phyloP scores from a whole-genome alignment of 2,329 filamentous ascomycete genomes.

The Raffaelea ambrosiae region DNA sequence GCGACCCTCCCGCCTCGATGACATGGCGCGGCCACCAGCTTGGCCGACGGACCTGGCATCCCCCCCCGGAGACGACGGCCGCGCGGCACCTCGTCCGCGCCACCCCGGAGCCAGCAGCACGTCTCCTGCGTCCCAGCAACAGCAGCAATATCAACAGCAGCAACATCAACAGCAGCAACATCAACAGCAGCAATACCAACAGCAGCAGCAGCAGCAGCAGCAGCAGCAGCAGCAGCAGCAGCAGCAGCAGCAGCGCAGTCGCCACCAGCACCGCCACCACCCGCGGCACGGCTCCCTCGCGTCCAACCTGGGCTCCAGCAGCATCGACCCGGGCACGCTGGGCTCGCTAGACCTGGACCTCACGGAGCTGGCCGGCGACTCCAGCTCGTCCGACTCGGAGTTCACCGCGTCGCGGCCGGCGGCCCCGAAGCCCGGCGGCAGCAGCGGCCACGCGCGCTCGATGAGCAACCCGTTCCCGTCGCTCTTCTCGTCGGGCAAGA shows the following conservation, averaged over 20 bases:
- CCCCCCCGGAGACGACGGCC: neutral
- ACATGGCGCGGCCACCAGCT: constrained; percentile 7
- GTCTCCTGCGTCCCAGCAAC: neutral
- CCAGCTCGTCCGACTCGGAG: constrained; percentile 33
- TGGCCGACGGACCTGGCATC: constrained; percentile 1
- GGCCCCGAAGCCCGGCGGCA: constrained; percentile 12
- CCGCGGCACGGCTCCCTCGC: constrained; percentile 1
- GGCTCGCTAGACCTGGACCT: constrained; percentile 15
- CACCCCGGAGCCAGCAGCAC: neutral
- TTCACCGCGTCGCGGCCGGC: constrained; percentile 19
- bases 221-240: no score
- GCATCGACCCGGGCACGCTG: constrained; percentile 1
- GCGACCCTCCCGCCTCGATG: neutral
- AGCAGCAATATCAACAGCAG: no score
- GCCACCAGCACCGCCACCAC: neutral
- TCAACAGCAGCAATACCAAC: no score
- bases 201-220: no score
- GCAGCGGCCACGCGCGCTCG: constrained; percentile 48
- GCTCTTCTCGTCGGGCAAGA: constrained; percentile 55
- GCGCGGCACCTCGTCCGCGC: neutral
- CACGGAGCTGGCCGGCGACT: constrained; percentile 15
- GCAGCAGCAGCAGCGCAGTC: no score
- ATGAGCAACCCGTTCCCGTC: constrained; percentile 75
- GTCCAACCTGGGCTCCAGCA: no score
- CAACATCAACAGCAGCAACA: no score